Conservation (phyloP, 139 green algal genomes). For the Tetraselmis striata region DNA sequence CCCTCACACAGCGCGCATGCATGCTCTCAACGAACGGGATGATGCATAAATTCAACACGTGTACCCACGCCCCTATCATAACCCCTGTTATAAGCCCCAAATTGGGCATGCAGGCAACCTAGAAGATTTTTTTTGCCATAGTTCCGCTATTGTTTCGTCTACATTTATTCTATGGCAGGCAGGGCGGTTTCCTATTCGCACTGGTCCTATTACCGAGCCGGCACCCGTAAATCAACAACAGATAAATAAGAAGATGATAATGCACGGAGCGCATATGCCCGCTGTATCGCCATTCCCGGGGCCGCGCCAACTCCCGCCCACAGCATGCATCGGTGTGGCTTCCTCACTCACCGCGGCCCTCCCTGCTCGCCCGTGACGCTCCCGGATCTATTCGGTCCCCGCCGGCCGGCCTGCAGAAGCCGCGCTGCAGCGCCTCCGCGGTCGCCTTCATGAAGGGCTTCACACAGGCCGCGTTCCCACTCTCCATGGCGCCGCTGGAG, state of each 20-base stretch:
- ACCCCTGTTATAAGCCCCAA: no score
- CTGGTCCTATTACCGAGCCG: not conserved
- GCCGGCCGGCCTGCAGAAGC: not conserved
- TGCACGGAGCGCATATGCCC: not conserved
- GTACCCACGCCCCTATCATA: no score
- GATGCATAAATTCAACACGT: not conserved
- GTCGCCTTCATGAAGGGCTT: not conserved
- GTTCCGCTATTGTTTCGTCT: no score
- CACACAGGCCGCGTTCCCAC: not conserved
- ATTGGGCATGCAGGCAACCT: not conserved
- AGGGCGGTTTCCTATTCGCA: no score
- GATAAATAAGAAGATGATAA: not conserved
- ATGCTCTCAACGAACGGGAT: not conserved
- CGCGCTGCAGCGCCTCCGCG: not conserved
- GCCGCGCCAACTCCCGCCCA: no score
- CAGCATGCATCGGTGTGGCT: no score
- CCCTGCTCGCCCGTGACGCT: not conserved
- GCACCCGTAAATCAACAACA: not conserved
- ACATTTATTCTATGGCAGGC: no score
- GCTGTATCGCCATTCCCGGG: no score
- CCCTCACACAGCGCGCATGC: not conserved
- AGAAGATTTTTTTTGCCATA: not conserved
- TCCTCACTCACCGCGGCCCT: not conserved
- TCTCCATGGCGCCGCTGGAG: conserved; percentile 41
- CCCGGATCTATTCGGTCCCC: not conserved